Evolutionary conservation across 2,329 filamentous ascomycete species (phyloP).

Genomic region (Cadophora malorum): DNA sequence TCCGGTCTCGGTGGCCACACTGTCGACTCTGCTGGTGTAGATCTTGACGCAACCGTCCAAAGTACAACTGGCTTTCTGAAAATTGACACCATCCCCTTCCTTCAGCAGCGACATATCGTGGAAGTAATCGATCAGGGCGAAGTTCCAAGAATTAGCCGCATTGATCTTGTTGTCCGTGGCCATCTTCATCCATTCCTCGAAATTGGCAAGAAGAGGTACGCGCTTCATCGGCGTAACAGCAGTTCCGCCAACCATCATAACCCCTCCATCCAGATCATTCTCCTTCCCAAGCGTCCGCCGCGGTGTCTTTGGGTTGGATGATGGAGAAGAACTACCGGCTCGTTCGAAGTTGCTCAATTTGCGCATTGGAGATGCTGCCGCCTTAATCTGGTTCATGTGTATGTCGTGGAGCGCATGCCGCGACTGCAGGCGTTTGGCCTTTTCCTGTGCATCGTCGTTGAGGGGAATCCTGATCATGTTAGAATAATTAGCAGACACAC

Average conservation of each 20-base stretch:
- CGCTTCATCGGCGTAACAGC: constrained; percentile 95
- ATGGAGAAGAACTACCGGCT: constrained; percentile 61
- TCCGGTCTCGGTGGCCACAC: constrained; percentile 95
- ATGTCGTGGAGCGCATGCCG: constrained; percentile 88
- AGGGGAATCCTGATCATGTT: constrained; percentile 75
- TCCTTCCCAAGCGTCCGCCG: constrained; percentile 49
- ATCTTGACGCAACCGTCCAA: constrained; percentile 99
- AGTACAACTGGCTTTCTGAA: constrained; percentile 97
- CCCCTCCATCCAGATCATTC: constrained; percentile 59
- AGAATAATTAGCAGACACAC: constrained; percentile 4
- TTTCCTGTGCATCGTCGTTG: constrained; percentile 94
- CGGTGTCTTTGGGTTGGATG: constrained; percentile 63
- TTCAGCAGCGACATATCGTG: constrained; percentile 98
- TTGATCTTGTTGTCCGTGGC: constrained; percentile 99
- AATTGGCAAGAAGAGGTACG: constrained; percentile 94
- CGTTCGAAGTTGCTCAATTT: constrained; percentile 66
- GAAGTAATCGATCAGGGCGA: constrained; percentile 99
- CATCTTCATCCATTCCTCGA: constrained; percentile 99
- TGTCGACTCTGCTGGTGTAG: constrained; percentile 97
- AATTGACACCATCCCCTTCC: constrained; percentile 96
- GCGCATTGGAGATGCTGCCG: constrained; percentile 75
- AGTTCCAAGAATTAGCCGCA: constrained; percentile 98
- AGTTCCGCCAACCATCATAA: constrained; percentile 71
- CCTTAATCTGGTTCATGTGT: constrained; percentile 91
- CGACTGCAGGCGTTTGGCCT: constrained; percentile 84